A percentile compares a stretch with the other conserved stretches of the same genome.
These are phyloP conservation scores for Quercus variabilis DNA, from an alignment of 306 rosid species.

Conservation along the genomic window DNA sequence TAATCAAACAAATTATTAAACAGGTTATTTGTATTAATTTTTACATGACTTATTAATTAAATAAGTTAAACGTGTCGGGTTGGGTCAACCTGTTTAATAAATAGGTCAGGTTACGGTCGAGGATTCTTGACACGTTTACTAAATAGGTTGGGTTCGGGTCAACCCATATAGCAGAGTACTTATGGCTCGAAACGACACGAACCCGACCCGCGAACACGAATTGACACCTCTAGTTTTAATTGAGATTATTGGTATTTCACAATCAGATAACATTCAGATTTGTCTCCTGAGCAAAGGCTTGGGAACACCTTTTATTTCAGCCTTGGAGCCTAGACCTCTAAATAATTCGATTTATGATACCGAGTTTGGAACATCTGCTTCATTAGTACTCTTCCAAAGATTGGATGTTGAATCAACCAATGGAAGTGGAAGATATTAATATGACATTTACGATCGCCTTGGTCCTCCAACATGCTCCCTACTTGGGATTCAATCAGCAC, in stretches of 20 bases:
- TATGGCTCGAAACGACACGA: no score
- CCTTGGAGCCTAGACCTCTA: conserved; percentile 63
- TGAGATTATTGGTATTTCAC: conserved; percentile 43
- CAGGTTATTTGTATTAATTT: no score
- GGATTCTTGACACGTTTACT: no score
- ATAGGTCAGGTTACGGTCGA: no score
- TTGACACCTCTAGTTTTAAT: no score
- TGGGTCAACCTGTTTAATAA: no score
- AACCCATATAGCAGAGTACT: no score
- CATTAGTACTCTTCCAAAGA: conserved; percentile 50
- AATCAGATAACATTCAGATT: conserved; percentile 29
- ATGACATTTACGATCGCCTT: conserved; percentile 59
- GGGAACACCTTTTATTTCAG: conserved; percentile 74
- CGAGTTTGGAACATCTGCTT: conserved; percentile 44
- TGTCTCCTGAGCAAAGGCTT: conserved; percentile 60
- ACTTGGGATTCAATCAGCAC: conserved; percentile 46
- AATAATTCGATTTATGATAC: conserved; percentile 38
- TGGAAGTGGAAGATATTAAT: conserved; percentile 51
- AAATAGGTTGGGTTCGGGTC: no score
- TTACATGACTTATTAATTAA: no score
- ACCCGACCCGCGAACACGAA: no score
- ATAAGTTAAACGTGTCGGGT: no score
- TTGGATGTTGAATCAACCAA: conserved; percentile 41
- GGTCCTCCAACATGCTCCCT: conserved; percentile 35
- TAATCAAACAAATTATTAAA: no score